Evolutionary conservation across 1,284 basidiomycete genomes (phyloP), one percentile per base, ranked within the genome.

Genomic region (Schizophyllum amplum): DNA sequence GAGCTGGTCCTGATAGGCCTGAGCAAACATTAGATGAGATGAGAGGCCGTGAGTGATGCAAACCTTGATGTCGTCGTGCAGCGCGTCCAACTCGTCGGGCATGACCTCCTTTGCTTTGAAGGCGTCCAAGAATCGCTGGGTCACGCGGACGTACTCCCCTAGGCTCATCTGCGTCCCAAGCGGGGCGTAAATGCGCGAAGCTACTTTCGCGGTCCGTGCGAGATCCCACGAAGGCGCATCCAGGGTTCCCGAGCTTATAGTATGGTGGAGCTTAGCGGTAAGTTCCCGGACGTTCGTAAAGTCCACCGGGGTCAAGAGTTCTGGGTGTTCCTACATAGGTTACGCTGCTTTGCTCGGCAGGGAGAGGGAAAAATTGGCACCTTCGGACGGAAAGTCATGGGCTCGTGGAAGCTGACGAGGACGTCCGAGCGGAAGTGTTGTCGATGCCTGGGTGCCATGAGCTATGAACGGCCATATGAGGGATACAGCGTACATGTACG

Each of bases 371-470:
- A 13, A 9, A 22, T 33, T n/a, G 49, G 58, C 62, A 81, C 88
- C 74, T 83, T 82, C 4, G 85, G 82, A 4, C 75, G 76, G 63
- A 90, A 87, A 47, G 68, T 75, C 66, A 91, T 77, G 0, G 91
- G 90, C 11, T 80, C 75, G 64, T 92, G 86, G 68, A 90, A 94
- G 0, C 87, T 89, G 24, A 94, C 87, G 25, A 94, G 72, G 5
- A 94, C 89, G 63, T 93, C 91, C 5, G 88, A 90, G 24, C 91
- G 83, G 65, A 92, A 94, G 68, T 92, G 86, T 65, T 93, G 84
- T 46, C 76, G 70, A 64, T 78, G 77, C 76, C 77, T 80, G 51
- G 53, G 46, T 26, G n/a, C 51, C 7, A 27, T 26, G 25, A 54
- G 33, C 33, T 55, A 48, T 55, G 25, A 55, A 49, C 24, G 7